Evolutionary conservation across 1,139 yeast species (phyloP).

Genomic region (Geotrichum klebahnii): DNA sequence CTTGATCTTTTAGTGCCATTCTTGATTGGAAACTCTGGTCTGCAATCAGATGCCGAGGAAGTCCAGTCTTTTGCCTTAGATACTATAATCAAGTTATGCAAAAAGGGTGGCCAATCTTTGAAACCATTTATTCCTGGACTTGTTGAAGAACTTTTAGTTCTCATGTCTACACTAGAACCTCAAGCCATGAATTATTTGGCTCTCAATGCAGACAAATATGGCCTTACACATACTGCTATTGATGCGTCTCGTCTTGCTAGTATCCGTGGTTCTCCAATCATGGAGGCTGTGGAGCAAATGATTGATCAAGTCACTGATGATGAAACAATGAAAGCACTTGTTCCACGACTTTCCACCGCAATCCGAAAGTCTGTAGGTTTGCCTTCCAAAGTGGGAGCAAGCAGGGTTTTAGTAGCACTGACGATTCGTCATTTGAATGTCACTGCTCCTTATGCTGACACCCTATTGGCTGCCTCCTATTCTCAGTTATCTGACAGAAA

Average conservation of each 20-base stretch:
- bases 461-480: conserved; percentile 53
- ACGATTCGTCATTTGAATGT: conserved; percentile 55
- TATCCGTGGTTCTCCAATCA: conserved; percentile 77
- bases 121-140: conserved; percentile 66
- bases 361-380: conserved; percentile 75
- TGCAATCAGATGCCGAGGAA: conserved; percentile 82
- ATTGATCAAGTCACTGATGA: conserved; percentile 46
- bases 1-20: conserved; percentile 69
- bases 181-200: conserved; percentile 82
- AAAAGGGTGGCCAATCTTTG: conserved; percentile 56
- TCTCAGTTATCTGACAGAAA: conserved; percentile 67
- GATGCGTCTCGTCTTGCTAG: conserved; percentile 75
- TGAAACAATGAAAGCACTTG: conserved; percentile 49
- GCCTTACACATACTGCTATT: conserved; percentile 62
- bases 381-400: conserved; percentile 86
- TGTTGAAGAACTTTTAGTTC: conserved; percentile 60
- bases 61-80: conserved; percentile 71
- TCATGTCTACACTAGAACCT: conserved; percentile 88
- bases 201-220: conserved; percentile 83
- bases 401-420: conserved; percentile 67
- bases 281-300: conserved; percentile 77
- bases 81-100: conserved; percentile 66
- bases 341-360: conserved; percentile 46
- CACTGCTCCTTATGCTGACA: conserved; percentile 59
- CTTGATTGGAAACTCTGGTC: conserved; percentile 70